Conservation (phyloP, 106 monocot genomes). For the Narthecium ossifragum region DNA sequence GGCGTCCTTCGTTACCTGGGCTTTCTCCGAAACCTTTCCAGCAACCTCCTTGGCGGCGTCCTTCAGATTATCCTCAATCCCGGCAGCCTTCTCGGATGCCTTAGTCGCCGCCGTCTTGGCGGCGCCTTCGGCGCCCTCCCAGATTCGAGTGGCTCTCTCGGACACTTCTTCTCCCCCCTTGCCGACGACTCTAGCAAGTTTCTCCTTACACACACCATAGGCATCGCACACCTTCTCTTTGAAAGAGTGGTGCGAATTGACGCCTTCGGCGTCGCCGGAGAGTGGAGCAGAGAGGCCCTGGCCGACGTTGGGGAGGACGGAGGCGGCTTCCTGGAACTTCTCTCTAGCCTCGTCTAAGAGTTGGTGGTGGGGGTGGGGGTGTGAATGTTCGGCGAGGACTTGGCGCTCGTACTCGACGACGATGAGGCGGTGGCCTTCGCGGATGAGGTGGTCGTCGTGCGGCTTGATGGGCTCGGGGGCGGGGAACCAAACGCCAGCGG, state of each 20-base stretch:
- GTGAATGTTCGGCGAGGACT: background rate
- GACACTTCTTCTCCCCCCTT: slow-evolving; percentile 11
- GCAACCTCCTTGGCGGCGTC: background rate
- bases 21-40: background rate
- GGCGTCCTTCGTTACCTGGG: slow-evolving; percentile 3
- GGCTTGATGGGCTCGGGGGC: slow-evolving; percentile 6
- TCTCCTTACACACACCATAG: slow-evolving; percentile 39
- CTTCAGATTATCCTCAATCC: no score
- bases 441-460: slow-evolving; percentile 16
- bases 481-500: slow-evolving; percentile 63
- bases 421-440: slow-evolving; percentile 70
- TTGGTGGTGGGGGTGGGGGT: slow-evolving; percentile 1
- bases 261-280: background rate
- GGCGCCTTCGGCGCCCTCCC: background rate
- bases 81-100: background rate
- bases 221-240: slow-evolving; percentile 45
- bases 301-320: slow-evolving; percentile 27
- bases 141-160: background rate
- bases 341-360: slow-evolving; percentile 30
- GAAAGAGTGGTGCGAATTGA: background rate
- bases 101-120: background rate
- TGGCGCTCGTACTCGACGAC: slow-evolving; percentile 76
- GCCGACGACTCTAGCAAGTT: slow-evolving; percentile 20
- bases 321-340: slow-evolving; percentile 28
- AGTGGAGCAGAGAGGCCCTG: slow-evolving; percentile 27